Conservation (phyloP, 2,329 filamentous ascomycete genomes). For the Rosellinia necatrix region DNA sequence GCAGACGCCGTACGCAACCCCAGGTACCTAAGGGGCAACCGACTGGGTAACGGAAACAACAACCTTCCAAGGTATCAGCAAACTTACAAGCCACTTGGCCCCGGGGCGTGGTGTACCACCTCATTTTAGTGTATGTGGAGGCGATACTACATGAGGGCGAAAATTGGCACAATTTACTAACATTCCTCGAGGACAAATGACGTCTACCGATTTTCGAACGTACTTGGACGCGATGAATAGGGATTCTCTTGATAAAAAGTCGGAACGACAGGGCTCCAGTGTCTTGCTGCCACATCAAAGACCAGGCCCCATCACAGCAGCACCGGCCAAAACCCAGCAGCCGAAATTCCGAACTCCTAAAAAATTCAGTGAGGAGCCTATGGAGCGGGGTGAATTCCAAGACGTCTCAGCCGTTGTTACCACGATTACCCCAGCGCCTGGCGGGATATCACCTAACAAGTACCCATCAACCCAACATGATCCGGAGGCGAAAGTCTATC, state of each 20-base stretch:
- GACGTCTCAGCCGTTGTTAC: background rate
- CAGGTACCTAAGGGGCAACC: too few species aligned
- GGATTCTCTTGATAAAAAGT: conserved; percentile 6
- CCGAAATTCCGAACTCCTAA: background rate
- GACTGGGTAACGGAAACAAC: too few species aligned
- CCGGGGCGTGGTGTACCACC: too few species aligned
- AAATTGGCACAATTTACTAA: background rate
- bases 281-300: conserved; percentile 19
- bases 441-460: background rate
- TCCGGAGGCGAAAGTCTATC: background rate
- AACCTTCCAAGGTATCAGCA: too few species aligned
- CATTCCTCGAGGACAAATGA: background rate
- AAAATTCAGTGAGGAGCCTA: background rate
- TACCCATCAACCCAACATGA: background rate
- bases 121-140: background rate
- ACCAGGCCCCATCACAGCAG: background rate
- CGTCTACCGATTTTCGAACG: background rate
- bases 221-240: conserved; percentile 14
- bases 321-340: background rate
- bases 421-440: background rate
- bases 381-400: background rate
- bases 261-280: background rate
- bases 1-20: too few species aligned
- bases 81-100: background rate
- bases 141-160: background rate